A percentile compares a stretch with the other conserved stretches of the same genome.
These are phyloP conservation scores for Glebionis coronaria DNA, from an alignment of 129 eudicot genomes.

Conservation along the genomic window DNA sequence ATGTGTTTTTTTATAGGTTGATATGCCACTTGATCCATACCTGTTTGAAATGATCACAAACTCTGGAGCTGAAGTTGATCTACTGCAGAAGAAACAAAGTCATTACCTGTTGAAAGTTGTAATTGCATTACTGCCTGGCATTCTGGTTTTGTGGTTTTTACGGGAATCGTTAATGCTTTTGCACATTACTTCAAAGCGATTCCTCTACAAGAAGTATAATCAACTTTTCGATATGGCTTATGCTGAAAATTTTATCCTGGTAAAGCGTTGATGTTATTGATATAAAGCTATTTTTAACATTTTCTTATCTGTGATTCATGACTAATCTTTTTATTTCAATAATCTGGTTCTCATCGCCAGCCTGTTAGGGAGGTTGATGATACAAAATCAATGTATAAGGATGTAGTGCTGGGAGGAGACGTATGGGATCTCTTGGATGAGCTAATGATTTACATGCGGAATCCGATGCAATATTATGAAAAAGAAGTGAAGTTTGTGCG, in stretches of 20 bases:
- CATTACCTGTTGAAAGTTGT: constrained; percentile 68
- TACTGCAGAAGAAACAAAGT: constrained; percentile 69
- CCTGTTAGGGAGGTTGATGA: constrained; percentile 77
- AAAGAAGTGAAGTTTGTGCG: constrained; percentile 90
- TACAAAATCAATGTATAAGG: constrained; percentile 75
- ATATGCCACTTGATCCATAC: constrained; percentile 95
- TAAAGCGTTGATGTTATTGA: constrained; percentile 24
- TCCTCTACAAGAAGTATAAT: constrained; percentile 66
- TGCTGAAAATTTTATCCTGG: constrained; percentile 87
- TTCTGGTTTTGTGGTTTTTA: constrained; percentile 72
- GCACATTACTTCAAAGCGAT: constrained; percentile 48
- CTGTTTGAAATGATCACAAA: constrained; percentile 80
- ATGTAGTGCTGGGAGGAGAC: constrained; percentile 92
- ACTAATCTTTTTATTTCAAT: constrained; percentile 26
- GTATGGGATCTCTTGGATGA: constrained; percentile 98
- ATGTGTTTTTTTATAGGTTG: constrained; percentile 55
- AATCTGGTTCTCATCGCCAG: constrained; percentile 35
- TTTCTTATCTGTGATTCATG: constrained; percentile 15
- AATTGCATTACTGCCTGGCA: constrained; percentile 68
- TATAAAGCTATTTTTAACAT: background rate
- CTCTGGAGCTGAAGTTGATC: constrained; percentile 92
- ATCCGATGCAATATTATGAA: constrained; percentile 85
- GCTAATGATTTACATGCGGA: constrained; percentile 84
- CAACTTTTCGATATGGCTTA: constrained; percentile 80
- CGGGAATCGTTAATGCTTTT: constrained; percentile 71